phyloP scores from a whole-genome alignment of 2,329 filamentous ascomycete genomes.

The Plenodomus biglobosus region DNA sequence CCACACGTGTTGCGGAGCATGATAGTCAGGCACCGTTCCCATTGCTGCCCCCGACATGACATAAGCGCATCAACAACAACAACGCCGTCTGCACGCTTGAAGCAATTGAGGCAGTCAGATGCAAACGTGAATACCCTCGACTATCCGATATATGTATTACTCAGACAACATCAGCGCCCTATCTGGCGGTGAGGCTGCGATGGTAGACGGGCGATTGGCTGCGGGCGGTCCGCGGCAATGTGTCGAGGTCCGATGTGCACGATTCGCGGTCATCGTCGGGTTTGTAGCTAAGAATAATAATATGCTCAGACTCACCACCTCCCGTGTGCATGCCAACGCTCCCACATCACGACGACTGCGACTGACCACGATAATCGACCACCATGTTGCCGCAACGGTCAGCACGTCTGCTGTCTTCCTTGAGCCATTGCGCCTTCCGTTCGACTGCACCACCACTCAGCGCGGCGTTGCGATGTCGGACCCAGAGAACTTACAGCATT shows the following conservation, averaged over 20 bases:
- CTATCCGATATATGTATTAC: conserved; percentile 23
- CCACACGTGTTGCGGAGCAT: conserved; percentile 23
- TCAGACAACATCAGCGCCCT: conserved; percentile 23
- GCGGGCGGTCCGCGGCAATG: neutral
- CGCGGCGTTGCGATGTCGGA: conserved; percentile 50
- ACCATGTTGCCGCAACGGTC: conserved; percentile 45
- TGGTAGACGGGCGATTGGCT: neutral
- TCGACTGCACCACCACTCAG: conserved; percentile 40
- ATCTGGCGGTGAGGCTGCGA: conserved; percentile 15
- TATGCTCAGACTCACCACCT: conserved; percentile 13
- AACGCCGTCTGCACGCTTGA: conserved; percentile 4
- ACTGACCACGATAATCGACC: conserved; percentile 11
- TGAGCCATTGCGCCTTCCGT: conserved; percentile 32
- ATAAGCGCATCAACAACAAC: conserved; percentile 7
- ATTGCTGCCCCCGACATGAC: conserved; percentile 17
- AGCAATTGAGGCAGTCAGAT: neutral
- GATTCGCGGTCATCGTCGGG: conserved; percentile 33
- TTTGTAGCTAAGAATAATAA: conserved; percentile 27
- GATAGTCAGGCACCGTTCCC: conserved; percentile 6
- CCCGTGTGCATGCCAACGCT: conserved; percentile 11
- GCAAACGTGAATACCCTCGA: conserved; percentile 27
- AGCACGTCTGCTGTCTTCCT: conserved; percentile 36
- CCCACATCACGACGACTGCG: conserved; percentile 13
- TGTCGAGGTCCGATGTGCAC: neutral
- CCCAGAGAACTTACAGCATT: conserved; percentile 51